Percentiles rank a stretch among this genome's conserved stretches.
These are phyloP conservation scores for Thecamonas trahens DNA, from an alignment of 78 protist species.

Conservation along the genomic window DNA sequence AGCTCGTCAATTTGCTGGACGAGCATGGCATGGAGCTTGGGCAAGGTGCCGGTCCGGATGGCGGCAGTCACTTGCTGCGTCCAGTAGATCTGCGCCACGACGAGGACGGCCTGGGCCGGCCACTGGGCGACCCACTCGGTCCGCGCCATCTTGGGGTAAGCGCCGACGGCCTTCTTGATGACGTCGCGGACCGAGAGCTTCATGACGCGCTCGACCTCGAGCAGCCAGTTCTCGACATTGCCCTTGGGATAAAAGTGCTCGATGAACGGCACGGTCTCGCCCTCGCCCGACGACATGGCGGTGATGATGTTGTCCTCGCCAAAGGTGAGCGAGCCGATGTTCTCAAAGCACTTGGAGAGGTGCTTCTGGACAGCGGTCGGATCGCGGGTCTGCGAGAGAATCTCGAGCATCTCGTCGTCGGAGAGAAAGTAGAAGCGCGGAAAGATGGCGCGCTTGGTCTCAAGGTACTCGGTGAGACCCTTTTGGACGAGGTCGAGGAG, in stretches of 20 bases:
- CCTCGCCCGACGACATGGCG: constrained; percentile 57
- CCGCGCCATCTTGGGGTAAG: constrained; percentile 19
- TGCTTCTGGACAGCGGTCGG: constrained; percentile 40
- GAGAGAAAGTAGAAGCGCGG: constrained; percentile 89
- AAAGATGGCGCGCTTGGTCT: constrained; percentile 74
- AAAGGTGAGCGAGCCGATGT: constrained; percentile 32
- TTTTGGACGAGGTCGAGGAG: constrained; percentile 70
- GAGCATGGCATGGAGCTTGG: neutral
- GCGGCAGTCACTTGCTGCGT: constrained; percentile 27
- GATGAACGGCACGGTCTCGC: constrained; percentile 40
- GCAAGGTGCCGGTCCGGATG: neutral
- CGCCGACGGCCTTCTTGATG: neutral
- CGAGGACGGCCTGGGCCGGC: constrained; percentile 51
- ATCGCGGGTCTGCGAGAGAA: constrained; percentile 70
- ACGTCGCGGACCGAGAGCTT: constrained; percentile 10
- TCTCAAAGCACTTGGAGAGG: constrained; percentile 61
- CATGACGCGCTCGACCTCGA: constrained; percentile 46
- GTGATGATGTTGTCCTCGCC: constrained; percentile 10
- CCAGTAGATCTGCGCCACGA: constrained; percentile 50
- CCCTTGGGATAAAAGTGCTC: constrained; percentile 44
- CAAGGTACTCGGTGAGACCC: constrained; percentile 77
- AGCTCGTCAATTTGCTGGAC: constrained; percentile 18
- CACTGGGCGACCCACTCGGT: constrained; percentile 50
- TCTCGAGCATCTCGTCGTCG: constrained; percentile 79
- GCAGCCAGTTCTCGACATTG: constrained; percentile 66